Evolutionary conservation across 1,139 yeast genomes (phyloP), one percentile per base, ranked within the genome.

Genomic region (Yamadazyma oceani): DNA sequence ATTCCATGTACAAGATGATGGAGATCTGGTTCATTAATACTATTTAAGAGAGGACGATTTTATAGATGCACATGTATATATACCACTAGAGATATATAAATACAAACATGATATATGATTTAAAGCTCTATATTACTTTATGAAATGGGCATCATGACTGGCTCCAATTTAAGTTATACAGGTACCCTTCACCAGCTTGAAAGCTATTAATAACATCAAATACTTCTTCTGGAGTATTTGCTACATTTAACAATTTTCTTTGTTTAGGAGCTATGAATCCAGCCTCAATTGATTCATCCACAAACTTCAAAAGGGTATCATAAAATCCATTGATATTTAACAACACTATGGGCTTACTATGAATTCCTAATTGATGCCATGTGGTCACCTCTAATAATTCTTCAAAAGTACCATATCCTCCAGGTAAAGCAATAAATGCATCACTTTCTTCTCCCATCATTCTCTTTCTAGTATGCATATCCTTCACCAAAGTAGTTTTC

Each of bases 351-450:
- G 96, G 96, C 59, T 84, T 83, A 47, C 71, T 66, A 62, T 88
- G 96, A 48, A 88, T 88, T 30, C 89, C 92, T 52, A 88, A 72
- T 66, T 88, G 96, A 43, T 82, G 81, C 68, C 96, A 88, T 4
- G 96, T 88, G 38, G 85, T 84, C 39, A 87, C 84, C 65, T 88
- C 96, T 82, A 88, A 82, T 46, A 88, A 71, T 63, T 88, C 96
- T 62, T 88, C 96, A 54, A 87, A 66, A 4, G 96, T 87, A 38
- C 96, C 96, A 58, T 82, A 87, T 10, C 96, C 96, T 44, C 96
- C 96, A 13, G 96, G 96, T 64, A 88, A 70, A 1, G 96, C 95
- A 36, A 88, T 78, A 58, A 88, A 88, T 0, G 94, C 95, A 49
- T 81, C 80, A n/a, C 94, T 82, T 58, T 84, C 89, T 54, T 78